These are phyloP conservation scores for Fusarium xyrophilum DNA, from an alignment of 2,329 filamentous ascomycete species.

Conservation along the genomic window DNA sequence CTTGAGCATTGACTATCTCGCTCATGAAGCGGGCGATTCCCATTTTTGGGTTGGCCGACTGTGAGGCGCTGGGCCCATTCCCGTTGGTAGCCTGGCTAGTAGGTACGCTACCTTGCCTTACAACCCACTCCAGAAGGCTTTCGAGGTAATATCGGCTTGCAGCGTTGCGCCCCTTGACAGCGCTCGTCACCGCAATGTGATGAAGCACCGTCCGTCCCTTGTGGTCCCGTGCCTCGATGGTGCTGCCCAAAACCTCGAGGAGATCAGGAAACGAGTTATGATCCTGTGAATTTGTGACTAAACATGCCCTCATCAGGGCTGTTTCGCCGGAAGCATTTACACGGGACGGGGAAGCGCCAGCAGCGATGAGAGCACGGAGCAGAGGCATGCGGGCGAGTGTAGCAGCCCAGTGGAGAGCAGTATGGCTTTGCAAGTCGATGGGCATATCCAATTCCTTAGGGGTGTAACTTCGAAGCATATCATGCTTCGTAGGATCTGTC, in stretches of 20 bases:
- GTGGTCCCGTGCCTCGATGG: constrained; percentile 88
- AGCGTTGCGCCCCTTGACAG: constrained; percentile 88
- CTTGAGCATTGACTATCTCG: constrained; percentile 94
- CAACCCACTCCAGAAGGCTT: constrained; percentile 91
- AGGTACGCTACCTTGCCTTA: constrained; percentile 77
- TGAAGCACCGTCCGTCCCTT: constrained; percentile 92
- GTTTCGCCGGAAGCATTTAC: constrained; percentile 92
- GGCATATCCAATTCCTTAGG: constrained; percentile 88
- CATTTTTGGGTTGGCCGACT: constrained; percentile 67
- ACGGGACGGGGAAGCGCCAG: constrained; percentile 85
- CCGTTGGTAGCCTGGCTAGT: constrained; percentile 56
- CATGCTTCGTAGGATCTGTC: constrained; percentile 75
- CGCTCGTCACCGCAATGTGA: constrained; percentile 94
- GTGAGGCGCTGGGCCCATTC: constrained; percentile 49
- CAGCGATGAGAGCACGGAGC: constrained; percentile 78
- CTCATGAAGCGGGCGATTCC: constrained; percentile 93
- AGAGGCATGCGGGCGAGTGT: constrained; percentile 87
- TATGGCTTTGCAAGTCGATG: constrained; percentile 87
- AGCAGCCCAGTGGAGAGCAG: constrained; percentile 94
- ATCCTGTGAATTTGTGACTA: constrained; percentile 94
- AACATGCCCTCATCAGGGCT: constrained; percentile 88
- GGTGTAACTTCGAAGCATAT: constrained; percentile 76
- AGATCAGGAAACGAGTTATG: constrained; percentile 89
- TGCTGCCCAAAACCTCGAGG: constrained; percentile 84
- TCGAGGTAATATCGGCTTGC: constrained; percentile 97